phyloP scores from a whole-genome alignment of 129 eudicot genomes.

The Flaveria robusta region DNA sequence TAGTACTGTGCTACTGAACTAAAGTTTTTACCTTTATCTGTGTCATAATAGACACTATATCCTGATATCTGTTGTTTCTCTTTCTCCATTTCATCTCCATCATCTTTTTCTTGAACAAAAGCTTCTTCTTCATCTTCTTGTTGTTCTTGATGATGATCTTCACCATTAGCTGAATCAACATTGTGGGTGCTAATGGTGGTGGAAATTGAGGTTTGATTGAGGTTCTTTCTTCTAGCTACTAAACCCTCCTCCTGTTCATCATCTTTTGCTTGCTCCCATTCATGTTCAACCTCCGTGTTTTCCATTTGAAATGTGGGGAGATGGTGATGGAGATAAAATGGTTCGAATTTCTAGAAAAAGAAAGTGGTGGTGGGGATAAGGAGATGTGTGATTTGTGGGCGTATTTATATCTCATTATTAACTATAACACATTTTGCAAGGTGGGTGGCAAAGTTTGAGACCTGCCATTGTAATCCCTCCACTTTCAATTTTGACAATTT shows the following conservation, averaged over 20 bases:
- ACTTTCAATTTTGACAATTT: no score
- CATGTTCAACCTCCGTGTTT: neutral
- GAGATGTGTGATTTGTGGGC: no score
- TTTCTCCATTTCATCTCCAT: constrained; percentile 15
- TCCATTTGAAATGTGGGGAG: neutral
- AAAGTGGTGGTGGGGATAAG: no score
- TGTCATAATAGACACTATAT: constrained; percentile 37
- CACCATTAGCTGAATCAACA: neutral
- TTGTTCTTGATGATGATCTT: neutral
- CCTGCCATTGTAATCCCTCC: no score
- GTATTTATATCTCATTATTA: no score
- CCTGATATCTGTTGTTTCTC: constrained; percentile 21
- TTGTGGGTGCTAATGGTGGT: constrained; percentile 11
- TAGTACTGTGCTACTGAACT: neutral
- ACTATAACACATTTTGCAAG: no score
- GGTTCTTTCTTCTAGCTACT: constrained; percentile 23
- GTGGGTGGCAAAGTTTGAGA: no score
- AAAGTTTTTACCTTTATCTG: constrained; percentile 29
- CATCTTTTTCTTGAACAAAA: constrained; percentile 13
- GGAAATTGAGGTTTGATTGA: constrained; percentile 5
- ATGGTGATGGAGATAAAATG: no score
- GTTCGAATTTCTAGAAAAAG: no score
- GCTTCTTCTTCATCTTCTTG: constrained; percentile 16
- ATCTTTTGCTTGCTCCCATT: constrained; percentile 12
- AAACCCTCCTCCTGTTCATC: constrained; percentile 26